A percentile compares a stretch with the other conserved stretches of the same genome.
phyloP scores from a whole-genome alignment of 1,139 yeast species.

The Torulaspora pretoriensis region DNA sequence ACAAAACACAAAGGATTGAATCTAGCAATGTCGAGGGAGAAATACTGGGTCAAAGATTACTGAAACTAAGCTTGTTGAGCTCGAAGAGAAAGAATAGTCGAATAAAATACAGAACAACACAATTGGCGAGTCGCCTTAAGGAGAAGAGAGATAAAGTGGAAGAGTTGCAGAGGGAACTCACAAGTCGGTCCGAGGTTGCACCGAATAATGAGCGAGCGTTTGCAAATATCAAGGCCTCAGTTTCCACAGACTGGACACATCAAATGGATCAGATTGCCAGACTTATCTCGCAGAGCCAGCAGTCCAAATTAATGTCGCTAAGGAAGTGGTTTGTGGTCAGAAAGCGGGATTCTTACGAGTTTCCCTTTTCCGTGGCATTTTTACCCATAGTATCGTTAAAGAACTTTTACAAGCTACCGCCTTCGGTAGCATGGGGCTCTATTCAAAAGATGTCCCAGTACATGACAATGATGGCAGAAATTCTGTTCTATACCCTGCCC shows the following conservation, averaged over 20 bases:
- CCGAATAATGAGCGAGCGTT: not conserved
- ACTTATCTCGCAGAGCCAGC: slow-evolving; percentile 13
- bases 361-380: slow-evolving; percentile 27
- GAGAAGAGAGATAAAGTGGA: slow-evolving; percentile 15
- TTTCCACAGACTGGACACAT: slow-evolving; percentile 7
- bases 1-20: not conserved
- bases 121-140: slow-evolving; percentile 15
- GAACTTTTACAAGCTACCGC: slow-evolving; percentile 20
- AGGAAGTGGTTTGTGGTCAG: slow-evolving; percentile 25
- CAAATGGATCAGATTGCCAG: slow-evolving; percentile 15
- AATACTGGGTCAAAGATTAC: slow-evolving; percentile 20
- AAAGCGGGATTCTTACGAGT: slow-evolving; percentile 21
- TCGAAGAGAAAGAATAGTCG: slow-evolving; percentile 19
- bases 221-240: slow-evolving; percentile 1
- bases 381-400: slow-evolving; percentile 29
- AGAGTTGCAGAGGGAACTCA: slow-evolving; percentile 8
- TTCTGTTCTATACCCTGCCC: slow-evolving; percentile 18
- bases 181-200: not conserved
- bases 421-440: slow-evolving; percentile 19
- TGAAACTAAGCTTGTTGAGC: slow-evolving; percentile 22
- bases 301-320: slow-evolving; percentile 16
- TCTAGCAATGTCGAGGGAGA: slow-evolving; percentile 12
- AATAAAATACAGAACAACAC: slow-evolving; percentile 17
- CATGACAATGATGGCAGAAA: slow-evolving; percentile 15
- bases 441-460: slow-evolving; percentile 24